phyloP scores from a whole-genome alignment of 75 land plant species.

The Pinus albicaulis region DNA sequence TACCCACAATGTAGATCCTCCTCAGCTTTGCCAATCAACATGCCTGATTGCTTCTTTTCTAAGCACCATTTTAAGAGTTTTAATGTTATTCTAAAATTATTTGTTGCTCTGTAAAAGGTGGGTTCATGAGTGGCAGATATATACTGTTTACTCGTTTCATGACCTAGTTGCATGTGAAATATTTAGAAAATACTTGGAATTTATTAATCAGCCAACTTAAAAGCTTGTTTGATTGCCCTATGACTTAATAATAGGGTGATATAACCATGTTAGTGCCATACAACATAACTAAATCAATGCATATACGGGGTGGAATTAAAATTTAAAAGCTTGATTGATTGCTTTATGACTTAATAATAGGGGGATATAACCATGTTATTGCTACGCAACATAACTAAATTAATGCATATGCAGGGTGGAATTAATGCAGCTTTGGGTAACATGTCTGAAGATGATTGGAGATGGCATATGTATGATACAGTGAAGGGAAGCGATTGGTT shows the following conservation, averaged over 20 bases:
- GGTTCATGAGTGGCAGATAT: no score
- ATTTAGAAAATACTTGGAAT: no score
- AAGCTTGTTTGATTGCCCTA: background rate
- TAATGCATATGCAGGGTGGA: constrained; percentile 67
- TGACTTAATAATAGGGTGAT: background rate
- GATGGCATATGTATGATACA: constrained; percentile 99
- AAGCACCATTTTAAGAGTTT: no score
- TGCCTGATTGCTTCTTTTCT: no score
- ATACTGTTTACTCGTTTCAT: no score
- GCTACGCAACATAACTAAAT: background rate
- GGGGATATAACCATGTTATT: background rate
- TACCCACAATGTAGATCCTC: no score
- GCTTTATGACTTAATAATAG: background rate
- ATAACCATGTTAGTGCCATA: background rate
- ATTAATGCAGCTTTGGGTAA: constrained; percentile 99
- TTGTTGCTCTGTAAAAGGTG: no score
- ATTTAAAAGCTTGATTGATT: constrained; percentile 28
- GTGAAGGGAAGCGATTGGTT: constrained; percentile 99
- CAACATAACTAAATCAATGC: background rate
- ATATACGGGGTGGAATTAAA: constrained; percentile 85
- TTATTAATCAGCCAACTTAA: background rate
- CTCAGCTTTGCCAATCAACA: no score
- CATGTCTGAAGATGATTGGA: constrained; percentile 99
- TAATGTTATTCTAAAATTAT: no score
- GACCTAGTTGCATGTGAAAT: no score